phyloP scores from a whole-genome alignment of 441 rosid genomes.

The Erysimum cheiri region DNA sequence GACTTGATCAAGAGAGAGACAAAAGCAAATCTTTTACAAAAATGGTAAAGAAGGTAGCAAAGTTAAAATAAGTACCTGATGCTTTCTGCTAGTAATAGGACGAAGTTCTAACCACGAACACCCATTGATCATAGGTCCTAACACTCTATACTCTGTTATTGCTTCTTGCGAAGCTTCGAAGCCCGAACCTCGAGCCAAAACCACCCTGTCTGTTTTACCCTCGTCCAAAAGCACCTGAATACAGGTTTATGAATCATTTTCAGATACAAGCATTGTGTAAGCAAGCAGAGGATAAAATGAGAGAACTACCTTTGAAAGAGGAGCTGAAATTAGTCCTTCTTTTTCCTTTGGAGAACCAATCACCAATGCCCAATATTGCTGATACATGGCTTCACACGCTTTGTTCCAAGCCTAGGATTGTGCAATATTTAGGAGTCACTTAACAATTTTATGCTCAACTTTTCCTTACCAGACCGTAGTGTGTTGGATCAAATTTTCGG shows the following conservation, averaged over 20 bases:
- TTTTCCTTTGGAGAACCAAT: conserved; percentile 86
- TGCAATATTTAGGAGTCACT: conserved; percentile 13
- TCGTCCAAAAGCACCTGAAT: conserved; percentile 81
- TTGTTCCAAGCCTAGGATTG: conserved; percentile 74
- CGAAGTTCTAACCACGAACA: conserved; percentile 68
- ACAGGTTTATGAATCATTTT: conserved; percentile 2
- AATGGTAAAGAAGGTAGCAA: conserved; percentile 8
- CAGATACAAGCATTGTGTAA: conserved; percentile 1
- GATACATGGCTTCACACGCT: conserved; percentile 74
- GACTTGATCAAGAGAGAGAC: conserved; percentile 1
- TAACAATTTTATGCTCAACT: conserved; percentile 5
- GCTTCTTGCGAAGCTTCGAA: conserved; percentile 86
- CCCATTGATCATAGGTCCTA: conserved; percentile 85
- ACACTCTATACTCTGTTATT: conserved; percentile 75
- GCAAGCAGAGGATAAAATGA: background rate
- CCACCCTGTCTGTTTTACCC: conserved; percentile 85
- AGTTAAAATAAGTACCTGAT: conserved; percentile 58
- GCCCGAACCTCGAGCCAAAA: conserved; percentile 64
- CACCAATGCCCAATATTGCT: conserved; percentile 86
- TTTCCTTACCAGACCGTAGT: background rate
- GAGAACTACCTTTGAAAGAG: conserved; percentile 74
- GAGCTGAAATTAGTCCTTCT: conserved; percentile 77
- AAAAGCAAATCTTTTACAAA: conserved; percentile 9
- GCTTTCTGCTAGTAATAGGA: conserved; percentile 69
- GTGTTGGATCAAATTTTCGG: conserved; percentile 8